Evolutionary conservation across 768 basidiomycete genomes (phyloP).

Genomic region (Lactarius pseudohatsudake): DNA sequence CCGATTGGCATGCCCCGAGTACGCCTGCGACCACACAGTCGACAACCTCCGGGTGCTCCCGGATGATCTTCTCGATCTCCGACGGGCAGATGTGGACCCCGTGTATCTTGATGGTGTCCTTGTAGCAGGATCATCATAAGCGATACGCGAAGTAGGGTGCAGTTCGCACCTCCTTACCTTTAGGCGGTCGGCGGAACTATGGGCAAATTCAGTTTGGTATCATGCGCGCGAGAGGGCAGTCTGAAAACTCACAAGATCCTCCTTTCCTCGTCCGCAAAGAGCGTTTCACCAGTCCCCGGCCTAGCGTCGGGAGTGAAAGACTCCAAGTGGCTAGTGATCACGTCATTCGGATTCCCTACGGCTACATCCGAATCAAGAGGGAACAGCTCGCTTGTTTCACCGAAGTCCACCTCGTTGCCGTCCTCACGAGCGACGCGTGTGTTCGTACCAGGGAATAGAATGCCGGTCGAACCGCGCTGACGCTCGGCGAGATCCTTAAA

Average conservation of each 20-base stretch:
- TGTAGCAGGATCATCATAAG: constrained; percentile 31
- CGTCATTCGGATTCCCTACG: constrained; percentile 70
- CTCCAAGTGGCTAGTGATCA: constrained; percentile 53
- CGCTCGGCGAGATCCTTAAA: constrained; percentile 19
- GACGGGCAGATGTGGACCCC: constrained; percentile 76
- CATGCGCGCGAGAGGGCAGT: neutral
- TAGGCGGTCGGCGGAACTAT: constrained; percentile 67
- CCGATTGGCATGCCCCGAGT: constrained; percentile 62
- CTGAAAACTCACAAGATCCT: constrained; percentile 56
- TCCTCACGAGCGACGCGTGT: constrained; percentile 57
- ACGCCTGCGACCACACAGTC: constrained; percentile 79
- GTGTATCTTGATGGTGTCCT: constrained; percentile 75
- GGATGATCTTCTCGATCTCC: constrained; percentile 69
- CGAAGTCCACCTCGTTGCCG: constrained; percentile 48
- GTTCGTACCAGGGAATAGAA: constrained; percentile 63
- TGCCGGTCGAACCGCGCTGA: constrained; percentile 48
- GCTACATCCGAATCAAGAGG: constrained; percentile 54
- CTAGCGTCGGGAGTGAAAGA: constrained; percentile 68
- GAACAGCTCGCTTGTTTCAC: constrained; percentile 67
- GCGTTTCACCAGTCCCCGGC: constrained; percentile 69
- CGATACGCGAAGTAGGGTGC: neutral
- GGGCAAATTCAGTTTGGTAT: neutral
- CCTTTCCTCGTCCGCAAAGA: constrained; percentile 56
- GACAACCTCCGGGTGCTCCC: constrained; percentile 58
- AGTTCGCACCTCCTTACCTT: constrained; percentile 47